Conservation (phyloP, 148 eudicot genomes). For the Cornus controversa region DNA sequence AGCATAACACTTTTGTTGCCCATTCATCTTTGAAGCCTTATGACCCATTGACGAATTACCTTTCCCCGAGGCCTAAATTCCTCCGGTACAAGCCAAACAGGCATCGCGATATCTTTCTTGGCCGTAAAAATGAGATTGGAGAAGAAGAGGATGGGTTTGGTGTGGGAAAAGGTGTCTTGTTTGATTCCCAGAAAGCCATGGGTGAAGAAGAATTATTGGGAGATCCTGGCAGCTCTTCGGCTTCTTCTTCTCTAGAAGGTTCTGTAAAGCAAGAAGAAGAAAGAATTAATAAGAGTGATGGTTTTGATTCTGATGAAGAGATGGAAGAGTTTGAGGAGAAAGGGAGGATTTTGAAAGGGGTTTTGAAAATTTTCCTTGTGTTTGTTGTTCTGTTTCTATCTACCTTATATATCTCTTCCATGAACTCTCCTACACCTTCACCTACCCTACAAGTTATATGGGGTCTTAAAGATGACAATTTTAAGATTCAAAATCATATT, state of each 20-base stretch:
- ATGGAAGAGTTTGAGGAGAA: constrained; percentile 19
- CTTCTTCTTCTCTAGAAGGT: constrained; percentile 17
- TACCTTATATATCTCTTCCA: constrained; percentile 34
- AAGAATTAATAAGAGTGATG: constrained; percentile 7
- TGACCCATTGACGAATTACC: constrained; percentile 60
- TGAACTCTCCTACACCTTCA: constrained; percentile 40
- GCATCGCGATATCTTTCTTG: constrained; percentile 23
- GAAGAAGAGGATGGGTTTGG: constrained; percentile 10
- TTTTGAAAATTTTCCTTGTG: constrained; percentile 40
- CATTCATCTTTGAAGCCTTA: constrained; percentile 37
- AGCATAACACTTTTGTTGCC: constrained; percentile 14
- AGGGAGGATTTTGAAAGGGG: constrained; percentile 31
- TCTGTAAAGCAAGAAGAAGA: constrained; percentile 10
- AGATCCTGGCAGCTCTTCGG: constrained; percentile 15
- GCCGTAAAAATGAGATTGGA: constrained; percentile 5
- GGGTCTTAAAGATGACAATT: constrained; percentile 8
- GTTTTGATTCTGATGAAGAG: constrained; percentile 30
- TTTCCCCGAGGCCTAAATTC: constrained; percentile 68
- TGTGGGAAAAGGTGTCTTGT: constrained; percentile 8
- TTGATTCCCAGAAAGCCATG: constrained; percentile 13
- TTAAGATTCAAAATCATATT: constrained; percentile 11
- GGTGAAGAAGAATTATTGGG: constrained; percentile 10
- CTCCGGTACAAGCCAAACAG: constrained; percentile 56
- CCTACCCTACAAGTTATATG: constrained; percentile 6
- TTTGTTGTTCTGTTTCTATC: constrained; percentile 33